These are phyloP conservation scores for Aotearoamyces nothofagi DNA, from an alignment of 2,329 filamentous ascomycete species.

Conservation along the genomic window DNA sequence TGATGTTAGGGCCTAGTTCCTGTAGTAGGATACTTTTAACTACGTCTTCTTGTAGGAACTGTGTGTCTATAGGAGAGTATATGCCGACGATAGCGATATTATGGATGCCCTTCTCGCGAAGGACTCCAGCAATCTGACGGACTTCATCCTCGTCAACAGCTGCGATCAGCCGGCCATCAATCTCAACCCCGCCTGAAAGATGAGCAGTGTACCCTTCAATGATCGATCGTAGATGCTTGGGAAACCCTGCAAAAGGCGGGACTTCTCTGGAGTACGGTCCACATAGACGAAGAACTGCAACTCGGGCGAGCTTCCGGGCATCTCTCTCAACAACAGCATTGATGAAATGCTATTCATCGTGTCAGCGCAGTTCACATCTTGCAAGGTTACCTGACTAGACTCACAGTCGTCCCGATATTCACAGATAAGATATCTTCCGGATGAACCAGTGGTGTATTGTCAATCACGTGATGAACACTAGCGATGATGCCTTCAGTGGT, in stretches of 20 bases:
- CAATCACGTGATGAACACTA: constrained; percentile 8
- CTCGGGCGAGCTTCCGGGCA: constrained; percentile 29
- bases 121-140: constrained; percentile 6
- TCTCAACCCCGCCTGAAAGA: constrained; percentile 28
- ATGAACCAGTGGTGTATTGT: constrained; percentile 8
- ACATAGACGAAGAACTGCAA: constrained; percentile 35
- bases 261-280: constrained; percentile 30
- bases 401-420: constrained; percentile 22
- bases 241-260: constrained; percentile 34
- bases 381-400: too few species aligned
- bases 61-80: constrained; percentile 40
- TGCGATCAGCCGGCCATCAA: constrained; percentile 22
- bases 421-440: constrained; percentile 7
- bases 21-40: constrained; percentile 30
- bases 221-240: constrained; percentile 25
- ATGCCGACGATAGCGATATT: constrained; percentile 39
- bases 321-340: constrained; percentile 35
- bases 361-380: too few species aligned
- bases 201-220: constrained; percentile 29
- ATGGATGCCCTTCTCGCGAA: constrained; percentile 18
- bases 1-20: constrained; percentile 28
- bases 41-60: constrained; percentile 33
- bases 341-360: constrained; percentile 33
- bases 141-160: constrained; percentile 23
- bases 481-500: constrained; percentile 12